phyloP scores from a whole-genome alignment of 768 basidiomycete genomes.

The Auriculariales sp. region DNA sequence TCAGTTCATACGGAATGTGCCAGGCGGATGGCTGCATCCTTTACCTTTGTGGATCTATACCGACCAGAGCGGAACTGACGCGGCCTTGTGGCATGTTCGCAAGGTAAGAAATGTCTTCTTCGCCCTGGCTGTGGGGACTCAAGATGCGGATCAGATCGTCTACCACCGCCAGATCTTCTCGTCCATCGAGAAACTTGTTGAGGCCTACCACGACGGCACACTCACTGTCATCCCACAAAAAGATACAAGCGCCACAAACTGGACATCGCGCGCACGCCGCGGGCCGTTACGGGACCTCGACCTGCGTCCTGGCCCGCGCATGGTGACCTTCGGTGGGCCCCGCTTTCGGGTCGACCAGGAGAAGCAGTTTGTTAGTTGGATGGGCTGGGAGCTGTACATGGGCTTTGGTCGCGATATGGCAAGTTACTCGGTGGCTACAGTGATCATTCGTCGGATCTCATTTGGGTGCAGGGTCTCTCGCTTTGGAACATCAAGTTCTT shows the following conservation, averaged over 20 bases:
- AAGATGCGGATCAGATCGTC: slow-evolving; percentile 23
- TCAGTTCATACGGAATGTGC: slow-evolving; percentile 30
- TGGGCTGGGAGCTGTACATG: slow-evolving; percentile 49
- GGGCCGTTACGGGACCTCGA: slow-evolving; percentile 37
- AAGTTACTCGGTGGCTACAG: neutral
- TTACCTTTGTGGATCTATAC: slow-evolving; percentile 43
- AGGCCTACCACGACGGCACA: slow-evolving; percentile 38
- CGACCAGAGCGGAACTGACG: slow-evolving; percentile 39
- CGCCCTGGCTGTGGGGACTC: neutral
- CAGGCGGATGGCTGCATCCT: slow-evolving; percentile 40
- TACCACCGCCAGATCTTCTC: slow-evolving; percentile 47
- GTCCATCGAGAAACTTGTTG: slow-evolving; percentile 31
- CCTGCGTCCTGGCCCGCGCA: slow-evolving; percentile 46
- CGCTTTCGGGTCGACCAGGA: slow-evolving; percentile 40
- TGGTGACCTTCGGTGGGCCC: slow-evolving; percentile 43
- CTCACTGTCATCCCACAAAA: slow-evolving; percentile 23
- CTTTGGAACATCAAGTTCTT: slow-evolving; percentile 46
- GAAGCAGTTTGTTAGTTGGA: slow-evolving; percentile 46
- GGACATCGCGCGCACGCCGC: slow-evolving; percentile 32
- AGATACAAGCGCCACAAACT: slow-evolving; percentile 21
- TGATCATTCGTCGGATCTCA: too few relatives aligned
- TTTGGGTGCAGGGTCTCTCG: slow-evolving; percentile 21
- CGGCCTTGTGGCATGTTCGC: slow-evolving; percentile 33
- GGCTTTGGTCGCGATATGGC: slow-evolving; percentile 56
- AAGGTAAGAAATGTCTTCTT: slow-evolving; percentile 22